Base-by-base conservation (phyloP, 108 stramenopile genomes). In the Phaeodactylum tricornutum region DNA sequence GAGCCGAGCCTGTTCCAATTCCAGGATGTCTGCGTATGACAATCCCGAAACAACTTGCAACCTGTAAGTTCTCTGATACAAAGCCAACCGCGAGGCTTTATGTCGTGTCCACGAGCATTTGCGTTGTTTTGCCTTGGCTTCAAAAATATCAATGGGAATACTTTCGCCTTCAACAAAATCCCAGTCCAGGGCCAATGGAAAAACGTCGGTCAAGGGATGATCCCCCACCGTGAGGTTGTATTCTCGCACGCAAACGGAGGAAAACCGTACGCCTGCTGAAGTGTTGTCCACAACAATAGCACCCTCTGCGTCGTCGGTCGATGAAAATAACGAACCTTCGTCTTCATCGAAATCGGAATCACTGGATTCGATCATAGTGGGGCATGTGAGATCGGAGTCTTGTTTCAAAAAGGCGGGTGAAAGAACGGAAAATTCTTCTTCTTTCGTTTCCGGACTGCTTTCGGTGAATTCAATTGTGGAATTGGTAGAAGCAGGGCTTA, bases 141-240 rank as follows among this genome's bases (percentile, higher is more conserved):
- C n/a, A n/a, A n/a, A n/a, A n/a, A n/a, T n/a, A 34, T 34, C 33
- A 11, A 34, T 34, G 33, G 33, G 33, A 11, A 34, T 14, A 34
- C 14, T 34, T 34, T 9, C 11, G 9, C 9, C 33, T 11, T 9
- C 14, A 34, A 34, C 11, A 14, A 11, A 34, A n/a, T 40, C 7
- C 38, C 38, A 40, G 7, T 40, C 38, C 38, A 40, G 21, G 2
- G 38, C 4, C 38, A 40, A 40, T 16, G 19, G 2, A 40, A 40
- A 40, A 20, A 16, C 2, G 4, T 16, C 25, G 11, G 41, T 20
- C 15, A 19, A 22, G 2, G 57, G 57, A 41, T 59, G 43, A 23
- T 59, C 57, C 16, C 57, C 57, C 16, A 59, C 9, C 17, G 57
- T 50, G 21, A 59, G 19, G 15, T 48, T 21, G 25, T 50, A 59